Conservation (phyloP, 805 yeast species). For the Komagataella ulmi region DNA sequence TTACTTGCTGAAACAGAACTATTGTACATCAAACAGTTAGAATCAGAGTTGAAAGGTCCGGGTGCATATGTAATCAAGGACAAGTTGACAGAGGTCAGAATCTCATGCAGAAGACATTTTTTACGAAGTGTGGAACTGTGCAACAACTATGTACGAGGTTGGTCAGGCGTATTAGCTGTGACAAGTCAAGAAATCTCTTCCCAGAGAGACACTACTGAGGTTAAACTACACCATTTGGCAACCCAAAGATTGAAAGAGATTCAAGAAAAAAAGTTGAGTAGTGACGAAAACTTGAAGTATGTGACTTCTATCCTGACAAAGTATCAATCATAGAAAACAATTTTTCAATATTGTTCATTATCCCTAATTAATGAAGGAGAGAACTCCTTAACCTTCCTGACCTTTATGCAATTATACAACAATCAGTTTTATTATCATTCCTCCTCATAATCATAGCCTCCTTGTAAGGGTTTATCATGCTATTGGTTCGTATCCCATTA, state of each 20-base stretch:
- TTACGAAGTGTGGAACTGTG: conserved; percentile 69
- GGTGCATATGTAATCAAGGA: neutral
- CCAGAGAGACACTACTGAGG: neutral
- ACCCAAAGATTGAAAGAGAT: neutral
- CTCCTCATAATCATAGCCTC: neutral
- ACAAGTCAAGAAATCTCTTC: neutral
- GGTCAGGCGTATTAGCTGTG: conserved; percentile 44
- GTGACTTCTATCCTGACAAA: neutral
- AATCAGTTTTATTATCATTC: neutral
- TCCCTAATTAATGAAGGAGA: neutral
- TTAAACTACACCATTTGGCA: neutral
- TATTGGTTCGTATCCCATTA: neutral
- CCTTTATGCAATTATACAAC: neutral
- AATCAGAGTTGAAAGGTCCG: neutral
- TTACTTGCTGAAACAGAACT: conserved; percentile 43
- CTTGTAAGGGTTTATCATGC: neutral
- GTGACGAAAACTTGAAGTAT: neutral
- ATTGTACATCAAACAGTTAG: conserved; percentile 3
- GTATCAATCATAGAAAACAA: neutral
- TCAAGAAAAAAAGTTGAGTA: neutral
- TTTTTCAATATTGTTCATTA: neutral
- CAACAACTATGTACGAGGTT: conserved; percentile 53
- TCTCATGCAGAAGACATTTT: conserved; percentile 29
- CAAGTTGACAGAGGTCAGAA: conserved; percentile 3
- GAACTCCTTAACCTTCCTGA: neutral